Percentiles rank a stretch among this genome's conserved stretches.
Evolutionary conservation across 306 rosid genomes (phyloP).

Genomic region (Dicorynia guianensis): DNA sequence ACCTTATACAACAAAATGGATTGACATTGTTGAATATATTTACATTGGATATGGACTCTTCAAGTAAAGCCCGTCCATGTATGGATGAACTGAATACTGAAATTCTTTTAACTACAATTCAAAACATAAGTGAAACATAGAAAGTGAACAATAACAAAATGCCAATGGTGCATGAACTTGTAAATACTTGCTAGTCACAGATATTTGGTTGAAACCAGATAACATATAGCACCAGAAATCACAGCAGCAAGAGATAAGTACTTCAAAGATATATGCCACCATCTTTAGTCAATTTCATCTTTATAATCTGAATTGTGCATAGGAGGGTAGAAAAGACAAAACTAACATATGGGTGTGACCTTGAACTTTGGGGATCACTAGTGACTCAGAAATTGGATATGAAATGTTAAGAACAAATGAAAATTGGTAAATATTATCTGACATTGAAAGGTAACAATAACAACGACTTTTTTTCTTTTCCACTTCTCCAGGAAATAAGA

Average conservation of each 20-base stretch:
- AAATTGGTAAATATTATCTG: background rate
- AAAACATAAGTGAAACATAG: background rate
- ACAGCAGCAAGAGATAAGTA: background rate
- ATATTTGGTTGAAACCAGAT: background rate
- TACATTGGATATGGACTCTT: conserved; percentile 5
- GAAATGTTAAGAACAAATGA: background rate
- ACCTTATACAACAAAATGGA: background rate
- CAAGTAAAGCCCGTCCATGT: background rate
- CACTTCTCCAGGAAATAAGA: background rate
- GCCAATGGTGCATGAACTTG: background rate
- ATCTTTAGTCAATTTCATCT: background rate
- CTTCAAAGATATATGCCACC: background rate
- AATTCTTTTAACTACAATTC: background rate
- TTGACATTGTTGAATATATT: background rate
- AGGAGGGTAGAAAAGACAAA: background rate
- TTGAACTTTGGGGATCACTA: conserved; percentile 1
- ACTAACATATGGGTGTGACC: background rate
- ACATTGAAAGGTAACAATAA: conserved; percentile 7
- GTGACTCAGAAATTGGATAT: background rate
- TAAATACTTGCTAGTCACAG: background rate
- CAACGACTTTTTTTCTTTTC: background rate
- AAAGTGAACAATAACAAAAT: background rate
- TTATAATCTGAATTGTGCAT: conserved; percentile 3
- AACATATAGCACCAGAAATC: conserved; percentile 5
- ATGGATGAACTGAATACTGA: background rate